A percentile compares a stretch with the other conserved stretches of the same genome.
phyloP scores from a whole-genome alignment of 140 eudicot species.

The Flaveria floridana region DNA sequence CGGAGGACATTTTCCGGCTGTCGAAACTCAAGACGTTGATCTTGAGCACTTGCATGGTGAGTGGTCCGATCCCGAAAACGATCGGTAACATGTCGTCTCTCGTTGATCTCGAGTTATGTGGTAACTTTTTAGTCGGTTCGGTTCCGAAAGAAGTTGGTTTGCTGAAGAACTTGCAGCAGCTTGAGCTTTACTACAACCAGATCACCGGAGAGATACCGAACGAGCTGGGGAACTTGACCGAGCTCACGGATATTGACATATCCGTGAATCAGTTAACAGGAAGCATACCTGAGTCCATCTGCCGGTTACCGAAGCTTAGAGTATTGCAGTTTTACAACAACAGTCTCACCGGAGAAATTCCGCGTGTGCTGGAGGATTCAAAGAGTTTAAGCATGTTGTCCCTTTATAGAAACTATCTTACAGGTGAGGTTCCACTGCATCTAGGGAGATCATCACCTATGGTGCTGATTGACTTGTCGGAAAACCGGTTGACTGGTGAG shows the following conservation, averaged over 20 bases:
- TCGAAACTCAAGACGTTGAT: constrained; percentile 56
- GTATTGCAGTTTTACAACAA: constrained; percentile 82
- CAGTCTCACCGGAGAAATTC: constrained; percentile 75
- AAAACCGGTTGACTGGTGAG: constrained; percentile 64
- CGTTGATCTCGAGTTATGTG: constrained; percentile 73
- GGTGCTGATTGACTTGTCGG: constrained; percentile 66
- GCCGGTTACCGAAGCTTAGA: constrained; percentile 62
- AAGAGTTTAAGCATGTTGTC: constrained; percentile 51
- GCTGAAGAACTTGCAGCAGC: constrained; percentile 55
- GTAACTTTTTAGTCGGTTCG: constrained; percentile 55
- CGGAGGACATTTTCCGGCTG: constrained; percentile 52
- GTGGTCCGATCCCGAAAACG: constrained; percentile 59
- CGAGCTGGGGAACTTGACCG: constrained; percentile 73
- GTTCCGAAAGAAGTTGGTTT: constrained; percentile 62
- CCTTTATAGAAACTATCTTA: constrained; percentile 62
- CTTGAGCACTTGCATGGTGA: constrained; percentile 60
- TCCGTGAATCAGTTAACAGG: constrained; percentile 76
- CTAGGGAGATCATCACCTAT: constrained; percentile 62
- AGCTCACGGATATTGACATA: constrained; percentile 64
- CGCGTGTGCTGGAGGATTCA: constrained; percentile 58
- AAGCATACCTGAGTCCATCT: constrained; percentile 56
- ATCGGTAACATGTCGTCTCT: constrained; percentile 83
- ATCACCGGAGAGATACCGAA: constrained; percentile 61
- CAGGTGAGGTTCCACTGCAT: constrained; percentile 71
- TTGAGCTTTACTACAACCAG: constrained; percentile 77